Percentiles rank a stretch among this genome's conserved stretches.
These are phyloP conservation scores for Agarophyton chilense DNA, from an alignment of 23 red algal species.

Conservation along the genomic window DNA sequence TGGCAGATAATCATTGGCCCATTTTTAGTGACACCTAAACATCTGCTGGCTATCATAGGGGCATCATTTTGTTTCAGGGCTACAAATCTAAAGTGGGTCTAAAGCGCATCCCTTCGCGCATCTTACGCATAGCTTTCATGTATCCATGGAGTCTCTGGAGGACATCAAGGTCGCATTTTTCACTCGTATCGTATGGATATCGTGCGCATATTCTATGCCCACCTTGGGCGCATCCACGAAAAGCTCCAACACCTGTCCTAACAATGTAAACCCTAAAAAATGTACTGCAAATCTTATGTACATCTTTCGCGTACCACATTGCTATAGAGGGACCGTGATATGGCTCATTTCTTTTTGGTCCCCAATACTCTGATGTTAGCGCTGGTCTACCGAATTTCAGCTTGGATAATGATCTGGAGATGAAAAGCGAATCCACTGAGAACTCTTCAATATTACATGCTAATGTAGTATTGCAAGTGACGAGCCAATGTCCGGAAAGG, in stretches of 20 bases:
- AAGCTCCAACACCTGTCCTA: not conserved
- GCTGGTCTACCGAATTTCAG: too few species aligned
- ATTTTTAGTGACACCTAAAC: not conserved
- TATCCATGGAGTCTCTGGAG: not conserved
- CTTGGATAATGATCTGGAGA: too few species aligned
- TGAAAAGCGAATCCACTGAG: too few species aligned
- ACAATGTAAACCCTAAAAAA: not conserved
- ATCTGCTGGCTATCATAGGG: not conserved
- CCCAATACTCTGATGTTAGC: too few species aligned
- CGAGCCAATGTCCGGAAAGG: too few species aligned
- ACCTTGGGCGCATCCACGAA: not conserved
- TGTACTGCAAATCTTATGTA: not conserved
- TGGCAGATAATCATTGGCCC: not conserved
- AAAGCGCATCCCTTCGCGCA: not conserved
- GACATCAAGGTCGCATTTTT: not conserved
- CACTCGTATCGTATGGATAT: not conserved
- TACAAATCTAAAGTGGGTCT: not conserved
- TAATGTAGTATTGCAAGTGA: too few species aligned
- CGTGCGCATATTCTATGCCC: not conserved
- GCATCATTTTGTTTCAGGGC: not conserved
- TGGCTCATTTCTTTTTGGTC: too few species aligned
- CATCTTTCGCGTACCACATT: not conserved
- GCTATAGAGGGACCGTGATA: too few species aligned
- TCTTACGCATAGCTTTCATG: not conserved
- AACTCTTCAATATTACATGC: too few species aligned